phyloP scores from a whole-genome alignment of 148 eudicot genomes.

The Nepenthes gracilis region DNA sequence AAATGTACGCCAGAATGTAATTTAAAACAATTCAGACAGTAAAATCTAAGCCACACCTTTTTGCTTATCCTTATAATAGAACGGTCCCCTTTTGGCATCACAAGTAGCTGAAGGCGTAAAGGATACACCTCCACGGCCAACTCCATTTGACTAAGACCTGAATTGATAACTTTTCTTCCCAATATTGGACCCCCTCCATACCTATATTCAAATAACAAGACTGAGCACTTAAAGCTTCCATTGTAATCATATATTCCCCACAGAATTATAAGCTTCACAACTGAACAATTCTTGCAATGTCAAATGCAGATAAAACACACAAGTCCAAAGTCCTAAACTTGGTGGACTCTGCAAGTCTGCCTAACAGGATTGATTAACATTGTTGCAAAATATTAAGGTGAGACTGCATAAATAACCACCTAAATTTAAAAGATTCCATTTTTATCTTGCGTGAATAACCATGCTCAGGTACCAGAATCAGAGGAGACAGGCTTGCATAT shows the following conservation, averaged over 20 bases:
- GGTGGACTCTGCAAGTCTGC: no score
- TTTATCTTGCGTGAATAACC: no score
- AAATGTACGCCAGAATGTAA: no score
- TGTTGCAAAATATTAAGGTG: no score
- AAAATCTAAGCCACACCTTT: constrained; percentile 39
- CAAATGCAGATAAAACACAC: no score
- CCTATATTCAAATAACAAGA: constrained; percentile 35
- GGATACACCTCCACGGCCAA: constrained; percentile 91
- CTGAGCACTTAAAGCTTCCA: constrained; percentile 3
- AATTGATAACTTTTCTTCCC: constrained; percentile 73
- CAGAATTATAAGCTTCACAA: background rate
- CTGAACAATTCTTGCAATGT: background rate
- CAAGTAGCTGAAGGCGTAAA: constrained; percentile 70
- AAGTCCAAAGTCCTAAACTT: no score
- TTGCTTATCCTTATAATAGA: constrained; percentile 75
- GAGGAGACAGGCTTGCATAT: no score
- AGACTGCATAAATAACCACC: no score
- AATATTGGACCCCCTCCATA: constrained; percentile 97
- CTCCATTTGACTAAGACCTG: constrained; percentile 74
- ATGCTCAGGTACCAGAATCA: no score
- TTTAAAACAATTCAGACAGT: background rate
- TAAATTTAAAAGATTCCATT: no score
- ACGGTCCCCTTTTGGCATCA: constrained; percentile 64
- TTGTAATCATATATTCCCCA: background rate
- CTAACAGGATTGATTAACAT: no score